Percentiles rank a stretch among this genome's conserved stretches.
phyloP scores from a whole-genome alignment of 345 rosid genomes.

The Pseudoturritis turrita region DNA sequence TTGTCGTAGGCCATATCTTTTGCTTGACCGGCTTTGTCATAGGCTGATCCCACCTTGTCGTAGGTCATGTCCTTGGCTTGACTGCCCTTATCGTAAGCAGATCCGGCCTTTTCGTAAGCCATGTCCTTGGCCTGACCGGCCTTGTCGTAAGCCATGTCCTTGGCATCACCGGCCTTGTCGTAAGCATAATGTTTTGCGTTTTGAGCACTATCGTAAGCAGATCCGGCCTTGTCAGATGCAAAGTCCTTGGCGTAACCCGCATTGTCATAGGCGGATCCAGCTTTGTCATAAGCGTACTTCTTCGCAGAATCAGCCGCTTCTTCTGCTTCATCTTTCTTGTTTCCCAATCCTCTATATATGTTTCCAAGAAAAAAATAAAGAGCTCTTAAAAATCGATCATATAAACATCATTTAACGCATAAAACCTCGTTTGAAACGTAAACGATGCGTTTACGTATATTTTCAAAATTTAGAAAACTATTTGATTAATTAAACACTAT shows the following conservation, averaged over 20 bases:
- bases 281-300: constrained; percentile 12
- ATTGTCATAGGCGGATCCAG: constrained; percentile 32
- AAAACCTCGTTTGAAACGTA: not conserved
- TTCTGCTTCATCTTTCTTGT: constrained; percentile 22
- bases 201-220: constrained; percentile 24
- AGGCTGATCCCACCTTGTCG: not conserved
- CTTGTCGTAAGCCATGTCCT: constrained; percentile 29
- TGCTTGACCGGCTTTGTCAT: not conserved
- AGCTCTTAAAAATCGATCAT: not conserved
- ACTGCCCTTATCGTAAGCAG: constrained; percentile 5
- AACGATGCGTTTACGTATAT: not conserved
- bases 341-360: constrained; percentile 31
- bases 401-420: not conserved
- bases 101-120: constrained; percentile 7
- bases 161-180: constrained; percentile 34
- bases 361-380: not conserved
- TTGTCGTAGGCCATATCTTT: not conserved
- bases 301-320: constrained; percentile 5
- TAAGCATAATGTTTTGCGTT: constrained; percentile 25
- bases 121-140: constrained; percentile 28
- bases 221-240: constrained; percentile 21
- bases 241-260: constrained; percentile 10
- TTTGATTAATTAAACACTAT: not conserved
- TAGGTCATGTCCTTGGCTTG: not conserved
- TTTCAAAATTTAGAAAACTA: not conserved